Conservation (phyloP, 148 eudicot species). For the Chenopodium quinoa region DNA sequence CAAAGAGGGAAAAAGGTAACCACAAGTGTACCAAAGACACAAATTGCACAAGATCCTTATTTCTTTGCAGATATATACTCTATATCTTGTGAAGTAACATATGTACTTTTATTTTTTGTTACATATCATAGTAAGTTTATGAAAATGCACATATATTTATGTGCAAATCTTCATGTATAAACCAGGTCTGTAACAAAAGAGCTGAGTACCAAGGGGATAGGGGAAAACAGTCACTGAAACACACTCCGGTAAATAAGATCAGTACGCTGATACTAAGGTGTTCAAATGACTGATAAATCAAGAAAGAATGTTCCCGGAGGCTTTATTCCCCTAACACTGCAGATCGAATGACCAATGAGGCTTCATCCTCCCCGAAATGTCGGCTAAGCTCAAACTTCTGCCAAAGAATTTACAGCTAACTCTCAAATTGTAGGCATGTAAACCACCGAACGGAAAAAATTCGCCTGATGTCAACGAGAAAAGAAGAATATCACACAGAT, state of each 20-base stretch:
- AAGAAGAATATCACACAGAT: background rate
- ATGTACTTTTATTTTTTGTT: slow-evolving; percentile 25
- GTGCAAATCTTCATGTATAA: slow-evolving; percentile 21
- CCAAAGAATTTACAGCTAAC: background rate
- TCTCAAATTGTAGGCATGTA: background rate
- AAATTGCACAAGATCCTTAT: background rate
- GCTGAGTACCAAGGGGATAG: slow-evolving; percentile 14
- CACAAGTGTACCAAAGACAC: background rate
- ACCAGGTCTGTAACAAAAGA: background rate
- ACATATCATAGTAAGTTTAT: slow-evolving; percentile 18
- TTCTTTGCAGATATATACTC: background rate
- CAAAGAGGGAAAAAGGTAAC: background rate
- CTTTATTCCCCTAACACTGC: background rate
- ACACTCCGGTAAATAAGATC: background rate
- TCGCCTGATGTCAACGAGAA: background rate
- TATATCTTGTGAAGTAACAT: slow-evolving; percentile 19
- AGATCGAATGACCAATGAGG: background rate
- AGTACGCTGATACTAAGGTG: slow-evolving; percentile 9
- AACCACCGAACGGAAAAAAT: background rate
- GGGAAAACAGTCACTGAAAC: slow-evolving; percentile 23
- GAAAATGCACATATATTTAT: slow-evolving; percentile 23
- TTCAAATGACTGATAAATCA: slow-evolving; percentile 27
- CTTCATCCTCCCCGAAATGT: background rate
- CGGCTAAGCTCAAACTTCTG: background rate
- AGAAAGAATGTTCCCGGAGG: slow-evolving; percentile 8